Conservation (phyloP, 73 alveolate genomes). For the Effrenium voratum region DNA sequence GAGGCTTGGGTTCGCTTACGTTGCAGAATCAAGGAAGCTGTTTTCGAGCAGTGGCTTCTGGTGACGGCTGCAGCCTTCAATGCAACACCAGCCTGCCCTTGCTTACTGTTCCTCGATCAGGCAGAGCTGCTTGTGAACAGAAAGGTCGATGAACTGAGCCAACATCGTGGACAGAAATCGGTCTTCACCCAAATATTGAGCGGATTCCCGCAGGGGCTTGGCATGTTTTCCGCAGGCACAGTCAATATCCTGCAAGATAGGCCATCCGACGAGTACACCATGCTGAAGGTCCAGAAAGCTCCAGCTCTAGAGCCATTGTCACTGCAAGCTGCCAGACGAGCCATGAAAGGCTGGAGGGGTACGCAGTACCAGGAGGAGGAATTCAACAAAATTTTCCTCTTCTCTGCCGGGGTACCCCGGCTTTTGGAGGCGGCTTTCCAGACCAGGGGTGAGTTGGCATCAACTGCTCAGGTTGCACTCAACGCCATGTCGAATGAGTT, state of each 20-base stretch:
- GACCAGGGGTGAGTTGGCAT: slow-evolving; percentile 21
- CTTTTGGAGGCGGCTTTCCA: slow-evolving; percentile 37
- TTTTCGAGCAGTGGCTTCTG: slow-evolving; percentile 35
- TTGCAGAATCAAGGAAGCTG: background rate
- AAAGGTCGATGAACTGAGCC: background rate
- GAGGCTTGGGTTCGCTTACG: slow-evolving; percentile 38
- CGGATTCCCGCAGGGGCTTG: slow-evolving; percentile 45
- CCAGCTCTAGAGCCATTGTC: slow-evolving; percentile 67
- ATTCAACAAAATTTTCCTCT: too few relatives aligned
- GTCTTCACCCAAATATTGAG: slow-evolving; percentile 1
- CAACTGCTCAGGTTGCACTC: slow-evolving; percentile 36
- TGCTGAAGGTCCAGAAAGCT: background rate
- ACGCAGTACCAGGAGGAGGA: slow-evolving; percentile 47
- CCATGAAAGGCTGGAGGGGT: slow-evolving; percentile 62
- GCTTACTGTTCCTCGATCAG: slow-evolving; percentile 23
- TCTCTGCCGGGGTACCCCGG: slow-evolving; percentile 68
- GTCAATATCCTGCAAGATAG: background rate
- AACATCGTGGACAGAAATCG: background rate
- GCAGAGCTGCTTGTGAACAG: slow-evolving; percentile 29
- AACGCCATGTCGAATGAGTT: slow-evolving; percentile 43
- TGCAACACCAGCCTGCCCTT: background rate
- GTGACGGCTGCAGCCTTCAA: slow-evolving; percentile 42
- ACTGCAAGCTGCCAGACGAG: slow-evolving; percentile 7
- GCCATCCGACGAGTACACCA: slow-evolving; percentile 47
- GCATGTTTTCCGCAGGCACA: slow-evolving; percentile 44